These are phyloP conservation scores for Schrenkiella parvula DNA, from an alignment of 345 rosid species.

Conservation along the genomic window DNA sequence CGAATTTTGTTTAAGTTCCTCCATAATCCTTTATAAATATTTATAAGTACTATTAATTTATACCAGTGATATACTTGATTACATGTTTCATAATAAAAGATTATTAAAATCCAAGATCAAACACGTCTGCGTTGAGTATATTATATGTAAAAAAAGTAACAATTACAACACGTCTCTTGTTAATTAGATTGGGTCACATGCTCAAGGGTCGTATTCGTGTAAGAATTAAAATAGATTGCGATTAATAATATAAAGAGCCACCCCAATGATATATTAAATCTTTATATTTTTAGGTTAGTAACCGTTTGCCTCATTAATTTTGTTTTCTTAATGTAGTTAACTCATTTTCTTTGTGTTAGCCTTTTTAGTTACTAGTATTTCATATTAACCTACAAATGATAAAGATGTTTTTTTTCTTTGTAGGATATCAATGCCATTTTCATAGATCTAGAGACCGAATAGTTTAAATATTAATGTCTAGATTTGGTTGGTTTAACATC, in stretches of 20 bases:
- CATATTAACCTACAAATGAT: neutral
- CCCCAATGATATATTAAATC: neutral
- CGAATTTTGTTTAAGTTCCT: constrained; percentile 6
- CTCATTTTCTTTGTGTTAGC: neutral
- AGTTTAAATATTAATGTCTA: neutral
- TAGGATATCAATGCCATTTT: neutral
- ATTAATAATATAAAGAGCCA: neutral
- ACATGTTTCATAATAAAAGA: neutral
- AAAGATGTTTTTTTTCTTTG: neutral
- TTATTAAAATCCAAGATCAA: neutral
- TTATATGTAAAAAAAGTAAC: neutral
- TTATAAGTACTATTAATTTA: neutral
- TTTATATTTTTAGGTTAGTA: neutral
- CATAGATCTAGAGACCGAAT: neutral
- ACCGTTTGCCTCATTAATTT: neutral
- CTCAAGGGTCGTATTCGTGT: constrained; percentile 12
- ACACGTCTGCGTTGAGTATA: neutral
- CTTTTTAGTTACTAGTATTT: neutral
- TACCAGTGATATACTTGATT: neutral
- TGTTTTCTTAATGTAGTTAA: neutral
- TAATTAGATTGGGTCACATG: constrained; percentile 17
- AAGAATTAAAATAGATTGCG: neutral
- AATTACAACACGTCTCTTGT: constrained; percentile 21
- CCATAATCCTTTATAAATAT: neutral
- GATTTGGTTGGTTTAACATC: neutral